Evolutionary conservation across 805 yeast species (phyloP).

Genomic region (Teunomyces gatunensis): DNA sequence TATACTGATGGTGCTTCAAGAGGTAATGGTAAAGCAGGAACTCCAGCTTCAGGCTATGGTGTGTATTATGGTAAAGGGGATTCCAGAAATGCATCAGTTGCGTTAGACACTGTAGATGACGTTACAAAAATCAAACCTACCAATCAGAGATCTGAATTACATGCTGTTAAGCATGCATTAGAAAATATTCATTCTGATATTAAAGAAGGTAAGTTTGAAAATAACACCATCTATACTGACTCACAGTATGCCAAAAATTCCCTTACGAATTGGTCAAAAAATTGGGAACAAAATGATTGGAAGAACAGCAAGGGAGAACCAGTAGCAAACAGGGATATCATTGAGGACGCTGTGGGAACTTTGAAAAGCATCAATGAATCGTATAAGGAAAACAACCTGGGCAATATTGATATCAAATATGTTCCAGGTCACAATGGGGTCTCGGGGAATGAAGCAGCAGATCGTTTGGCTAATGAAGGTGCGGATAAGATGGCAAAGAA

Average conservation of each 20-base stretch:
- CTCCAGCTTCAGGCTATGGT: constrained; percentile 65
- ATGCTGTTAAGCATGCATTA: constrained; percentile 62
- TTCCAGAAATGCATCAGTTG: constrained; percentile 52
- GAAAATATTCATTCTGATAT: constrained; percentile 30
- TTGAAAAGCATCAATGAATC: constrained; percentile 33
- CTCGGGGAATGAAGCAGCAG: constrained; percentile 76
- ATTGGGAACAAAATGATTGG: constrained; percentile 62
- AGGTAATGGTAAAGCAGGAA: constrained; percentile 49
- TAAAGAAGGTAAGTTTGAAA: constrained; percentile 1
- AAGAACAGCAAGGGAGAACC: constrained; percentile 37
- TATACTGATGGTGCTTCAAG: constrained; percentile 81
- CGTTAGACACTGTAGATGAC: constrained; percentile 37
- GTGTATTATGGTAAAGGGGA: constrained; percentile 63
- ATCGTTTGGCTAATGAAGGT: constrained; percentile 56
- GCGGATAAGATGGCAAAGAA: constrained; percentile 5
- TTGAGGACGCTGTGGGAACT: constrained; percentile 29
- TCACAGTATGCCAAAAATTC: constrained; percentile 64
- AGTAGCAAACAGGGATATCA: constrained; percentile 54
- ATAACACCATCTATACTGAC: constrained; percentile 59
- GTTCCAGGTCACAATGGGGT: constrained; percentile 72
- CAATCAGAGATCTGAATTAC: constrained; percentile 78
- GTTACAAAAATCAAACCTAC: constrained; percentile 45
- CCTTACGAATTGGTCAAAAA: constrained; percentile 53
- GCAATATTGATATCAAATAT: constrained; percentile 49
- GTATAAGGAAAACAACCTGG: constrained; percentile 33